Evolutionary conservation across 331 rosid species (phyloP), one percentile per base, ranked within the genome.

Genomic region (Dryas integrifolia): DNA sequence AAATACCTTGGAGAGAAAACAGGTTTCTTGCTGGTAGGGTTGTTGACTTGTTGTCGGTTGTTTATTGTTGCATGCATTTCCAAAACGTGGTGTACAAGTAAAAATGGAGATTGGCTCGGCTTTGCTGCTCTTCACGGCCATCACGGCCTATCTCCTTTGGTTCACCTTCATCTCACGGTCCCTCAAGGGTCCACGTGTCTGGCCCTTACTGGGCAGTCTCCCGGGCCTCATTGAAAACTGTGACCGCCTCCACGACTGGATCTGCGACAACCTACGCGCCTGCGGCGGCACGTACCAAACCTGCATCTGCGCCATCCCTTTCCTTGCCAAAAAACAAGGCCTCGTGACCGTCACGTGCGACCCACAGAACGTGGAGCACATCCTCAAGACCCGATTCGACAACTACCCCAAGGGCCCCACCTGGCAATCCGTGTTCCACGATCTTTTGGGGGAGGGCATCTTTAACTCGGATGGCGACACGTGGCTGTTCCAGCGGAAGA

Each of bases 311-410:
- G 97, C 98, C 0, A 81, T 93, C 7, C 98, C 98, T 0, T 90
- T 90, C 75, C 85, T 90, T 0, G 96, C 98, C 0, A 83, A 24
- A 57, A 88, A 82, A 70, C 98, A 94, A 4, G 98, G 98, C 14
- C 98, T 91, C 85, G 98, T 94, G 86, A 94, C 97, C 0, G 98
- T 93, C 88, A 93, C 98, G 80, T 93, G 97, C 44, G 94, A 93
- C 86, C 97, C 98, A 43, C 85, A 82, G 65, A 93, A 93, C 40
- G 58, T 93, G 56, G 98, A 93, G 84, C 98, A 93, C 65, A 86
- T 93, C 6, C 77, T 93, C 14, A 93, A 88, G 79, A 79, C 88
- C 82, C 92, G 98, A 4, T 93, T 93, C 73, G 97, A 90, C 6
- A 93, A 93, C 65, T 93, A 90, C 70, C 97, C 98, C 0, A 93